Base-by-base conservation (phyloP, 306 rosid genomes). In the Gleditsia sinensis region DNA sequence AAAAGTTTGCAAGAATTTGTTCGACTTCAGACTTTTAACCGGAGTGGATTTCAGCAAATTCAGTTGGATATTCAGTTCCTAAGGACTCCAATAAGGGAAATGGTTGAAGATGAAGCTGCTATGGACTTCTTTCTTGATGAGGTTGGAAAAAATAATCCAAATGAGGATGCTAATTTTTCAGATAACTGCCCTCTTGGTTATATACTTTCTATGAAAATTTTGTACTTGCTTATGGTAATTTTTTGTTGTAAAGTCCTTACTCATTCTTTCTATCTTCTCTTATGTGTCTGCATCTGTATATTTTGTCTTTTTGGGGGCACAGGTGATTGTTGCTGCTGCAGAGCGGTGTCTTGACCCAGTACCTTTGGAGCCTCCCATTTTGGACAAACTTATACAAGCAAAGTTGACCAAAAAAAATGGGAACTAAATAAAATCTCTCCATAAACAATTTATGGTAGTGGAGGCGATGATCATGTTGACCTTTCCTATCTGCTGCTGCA, bases 21-120 rank as follows among this genome's bases (percentile, higher is more conserved):
- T 32, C 87, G 96, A 20, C 96, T 88, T 76, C 96, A 91, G 58
- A 90, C 97, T 20, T 91, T 87, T 77, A 94, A 90, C 77, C 86
- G 97, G 63, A 94, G 97, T 64, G 98, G 98, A 79, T 94, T 94
- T 87, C 96, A 91, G 81, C 98, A 91, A 87, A 83, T 94, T 87
- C 98, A 94, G 72, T 79, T 94, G 80, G 98, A 94, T 85, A 84
- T 88, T 80, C 97, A 90, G 71, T 94, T 85, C 80, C 68, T 94
- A 33, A 88, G 96, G 81, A 84, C 85, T 77, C 92, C 95, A 46
- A 54, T 84, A 63, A 90, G 88, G 86, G 98, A 91, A 76, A 76
- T 72, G 23, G 93, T 90, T 58, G 96, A 88, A 83, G 97, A 91
- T 86, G 96, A 91, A 88, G 97, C 95, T 28, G 93, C 87, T 7